Evolutionary conservation across 192 early-diverging fungal species (phyloP).

Genomic region (Backusella mclennaniae): DNA sequence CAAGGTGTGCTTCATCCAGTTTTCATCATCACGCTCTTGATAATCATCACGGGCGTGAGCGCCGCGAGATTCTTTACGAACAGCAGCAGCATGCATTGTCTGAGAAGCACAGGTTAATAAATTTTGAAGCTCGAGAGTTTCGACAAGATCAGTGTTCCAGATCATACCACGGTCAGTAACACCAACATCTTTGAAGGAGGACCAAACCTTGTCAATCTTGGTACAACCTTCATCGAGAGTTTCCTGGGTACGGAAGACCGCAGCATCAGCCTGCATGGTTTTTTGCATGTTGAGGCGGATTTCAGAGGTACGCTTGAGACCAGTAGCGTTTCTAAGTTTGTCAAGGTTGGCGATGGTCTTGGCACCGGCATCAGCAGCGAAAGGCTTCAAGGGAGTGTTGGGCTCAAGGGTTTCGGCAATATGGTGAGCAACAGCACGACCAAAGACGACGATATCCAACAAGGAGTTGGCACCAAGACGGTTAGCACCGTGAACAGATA

Average conservation of each 20-base stretch:
- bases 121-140: conserved; percentile 97
- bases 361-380: conserved; percentile 83
- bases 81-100: conserved; percentile 86
- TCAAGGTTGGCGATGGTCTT: conserved; percentile 94
- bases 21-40: conserved; percentile 78
- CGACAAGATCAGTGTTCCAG: conserved; percentile 98
- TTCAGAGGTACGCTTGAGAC: conserved; percentile 74
- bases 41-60: conserved; percentile 98
- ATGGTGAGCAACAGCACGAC: conserved; percentile 93
- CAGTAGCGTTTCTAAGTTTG: conserved; percentile 84
- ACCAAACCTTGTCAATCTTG: conserved; percentile 83
- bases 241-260: conserved; percentile 93
- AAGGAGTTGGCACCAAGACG: conserved; percentile 97
- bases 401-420: conserved; percentile 88
- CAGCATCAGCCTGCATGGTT: conserved; percentile 96
- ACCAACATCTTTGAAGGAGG: conserved; percentile 78
- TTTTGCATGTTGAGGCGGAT: conserved; percentile 97
- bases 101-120: conserved; percentile 93
- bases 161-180: conserved; percentile 91
- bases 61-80: conserved; percentile 96
- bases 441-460: conserved; percentile 98
- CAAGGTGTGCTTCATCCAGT: conserved; percentile 99
- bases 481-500: conserved; percentile 99
- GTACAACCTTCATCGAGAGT: conserved; percentile 84
- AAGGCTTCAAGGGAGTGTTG: conserved; percentile 78